These are phyloP conservation scores for Colletotrichum sp. DNA, from an alignment of 2,329 filamentous ascomycete genomes.

Conservation along the genomic window DNA sequence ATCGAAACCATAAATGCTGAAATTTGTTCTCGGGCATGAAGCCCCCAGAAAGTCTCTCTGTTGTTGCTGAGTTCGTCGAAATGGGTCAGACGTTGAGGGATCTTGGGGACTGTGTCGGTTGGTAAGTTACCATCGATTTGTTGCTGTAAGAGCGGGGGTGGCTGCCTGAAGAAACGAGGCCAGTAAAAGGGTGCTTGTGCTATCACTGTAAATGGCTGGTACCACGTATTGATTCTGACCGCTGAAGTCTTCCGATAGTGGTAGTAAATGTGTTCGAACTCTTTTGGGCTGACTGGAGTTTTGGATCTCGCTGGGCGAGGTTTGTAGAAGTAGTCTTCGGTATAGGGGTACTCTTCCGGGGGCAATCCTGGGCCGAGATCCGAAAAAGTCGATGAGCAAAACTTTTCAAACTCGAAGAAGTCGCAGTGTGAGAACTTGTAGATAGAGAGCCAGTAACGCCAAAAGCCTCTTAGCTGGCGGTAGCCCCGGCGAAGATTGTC, in stretches of 20 bases:
- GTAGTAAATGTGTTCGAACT: not conserved
- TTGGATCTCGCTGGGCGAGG: not conserved
- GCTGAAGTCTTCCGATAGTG: not conserved
- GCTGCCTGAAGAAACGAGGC: not conserved
- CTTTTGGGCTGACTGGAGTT: not conserved
- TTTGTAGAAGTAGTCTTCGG: not conserved
- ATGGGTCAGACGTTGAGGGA: accelerated
- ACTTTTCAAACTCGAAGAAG: not conserved
- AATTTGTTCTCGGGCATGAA: no score
- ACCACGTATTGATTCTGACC: not conserved
- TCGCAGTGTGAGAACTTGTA: not conserved
- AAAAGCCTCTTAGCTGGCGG: not conserved
- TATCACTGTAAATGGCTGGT: not conserved
- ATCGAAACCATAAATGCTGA: no score
- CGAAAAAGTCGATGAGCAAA: accelerated
- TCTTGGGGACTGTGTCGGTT: not conserved
- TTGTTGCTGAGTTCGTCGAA: not conserved
- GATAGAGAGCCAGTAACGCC: not conserved
- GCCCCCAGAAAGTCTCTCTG: not conserved
- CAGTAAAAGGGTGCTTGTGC: not conserved
- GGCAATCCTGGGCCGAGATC: not conserved
- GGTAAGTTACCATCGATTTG: not conserved
- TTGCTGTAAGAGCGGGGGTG: accelerated
- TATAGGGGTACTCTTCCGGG: not conserved
- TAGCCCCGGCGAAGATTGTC: accelerated